Base-by-base conservation (phyloP, 2,329 filamentous ascomycete species). In the Pseudocercospora fuligena region DNA sequence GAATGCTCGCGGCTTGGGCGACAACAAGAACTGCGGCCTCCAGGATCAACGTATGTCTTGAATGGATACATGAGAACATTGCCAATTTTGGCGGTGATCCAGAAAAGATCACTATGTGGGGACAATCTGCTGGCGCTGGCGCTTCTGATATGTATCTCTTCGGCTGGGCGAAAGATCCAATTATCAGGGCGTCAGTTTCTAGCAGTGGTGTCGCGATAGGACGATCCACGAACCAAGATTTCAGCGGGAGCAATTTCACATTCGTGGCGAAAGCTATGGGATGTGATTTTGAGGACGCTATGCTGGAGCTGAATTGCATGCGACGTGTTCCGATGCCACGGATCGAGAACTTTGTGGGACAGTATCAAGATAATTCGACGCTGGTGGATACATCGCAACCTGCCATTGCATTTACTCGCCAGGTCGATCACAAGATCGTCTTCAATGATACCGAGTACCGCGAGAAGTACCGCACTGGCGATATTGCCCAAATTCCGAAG, bases 21-120 rank as follows among this genome's bases (percentile, higher is more conserved):
- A 78, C 25, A 68, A 61, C 16, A 73, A 77, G 51, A 82, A 82
- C 64, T 72, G 78, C 3, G 80, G 76, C 12, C 71, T 82, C 2
- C 73, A 80, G 0, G 81, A 82, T 63, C 79, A 80, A 54, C 74
- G 80, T 27, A 62, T 79, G n/a, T 53, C 78, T 75, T 2, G 79
- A 81, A 69, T 82, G 80, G 79, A 71, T 81, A 5, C 73, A 73
- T 6, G 73, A 78, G 12, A 82, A 82, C 66, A 82, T 82, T 53
- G 77, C 73, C 5, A 74, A 54, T 5, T 31, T 31, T 31, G 29
- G 29, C 9, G 29, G 29, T 31, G 29, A 31, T 31, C 29, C 29
- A 31, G 29, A 31, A 31, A 57, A 75, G 3, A 78, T 83, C 60
- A 81, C 77, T 0, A 72, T 82, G 5, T 80, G 76, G 60, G 81